phyloP scores from a whole-genome alignment of 2,329 filamentous ascomycete genomes.

The Sporothrix globosa region DNA sequence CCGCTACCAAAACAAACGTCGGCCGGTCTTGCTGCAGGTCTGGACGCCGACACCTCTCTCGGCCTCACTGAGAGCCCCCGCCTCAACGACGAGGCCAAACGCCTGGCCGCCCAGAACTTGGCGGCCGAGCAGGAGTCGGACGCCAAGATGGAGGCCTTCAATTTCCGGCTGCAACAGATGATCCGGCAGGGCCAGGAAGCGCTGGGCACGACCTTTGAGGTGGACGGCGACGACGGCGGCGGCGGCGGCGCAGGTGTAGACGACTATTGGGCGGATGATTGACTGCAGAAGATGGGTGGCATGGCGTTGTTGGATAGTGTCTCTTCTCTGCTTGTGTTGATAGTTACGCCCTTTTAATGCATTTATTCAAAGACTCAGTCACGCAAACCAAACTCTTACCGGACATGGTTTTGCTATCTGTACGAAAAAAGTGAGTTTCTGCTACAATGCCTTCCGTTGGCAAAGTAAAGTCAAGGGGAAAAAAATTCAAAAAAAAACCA shows the following conservation, averaged over 20 bases:
- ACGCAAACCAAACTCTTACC: too few relatives aligned
- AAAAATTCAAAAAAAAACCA: neutral
- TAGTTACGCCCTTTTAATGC: neutral
- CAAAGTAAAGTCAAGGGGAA: too few relatives aligned
- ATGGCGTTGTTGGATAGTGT: neutral
- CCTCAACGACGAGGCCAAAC: slow-evolving; percentile 68
- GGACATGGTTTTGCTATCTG: too few relatives aligned
- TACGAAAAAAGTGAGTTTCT: too few relatives aligned
- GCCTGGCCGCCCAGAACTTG: slow-evolving; percentile 70
- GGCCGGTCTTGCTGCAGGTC: neutral
- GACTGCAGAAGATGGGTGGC: neutral
- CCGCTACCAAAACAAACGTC: slow-evolving; percentile 31
- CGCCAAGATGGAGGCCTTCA: slow-evolving; percentile 76
- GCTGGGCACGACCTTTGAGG: slow-evolving; percentile 72
- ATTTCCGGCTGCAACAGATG: slow-evolving; percentile 78
- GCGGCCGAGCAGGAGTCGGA: slow-evolving; percentile 79
- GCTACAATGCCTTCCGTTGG: too few relatives aligned
- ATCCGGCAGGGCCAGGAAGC: slow-evolving; percentile 88
- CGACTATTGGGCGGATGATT: slow-evolving; percentile 35
- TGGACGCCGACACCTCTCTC: slow-evolving; percentile 23
- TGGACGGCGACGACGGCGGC: slow-evolving; percentile 47
- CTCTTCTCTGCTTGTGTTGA: neutral
- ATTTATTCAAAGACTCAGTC: neutral
- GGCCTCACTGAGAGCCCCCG: slow-evolving; percentile 51
- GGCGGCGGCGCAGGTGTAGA: slow-evolving; percentile 41